Evolutionary conservation across 768 basidiomycete species (phyloP).

Genomic region (Tubosaeta brunneosetosa): DNA sequence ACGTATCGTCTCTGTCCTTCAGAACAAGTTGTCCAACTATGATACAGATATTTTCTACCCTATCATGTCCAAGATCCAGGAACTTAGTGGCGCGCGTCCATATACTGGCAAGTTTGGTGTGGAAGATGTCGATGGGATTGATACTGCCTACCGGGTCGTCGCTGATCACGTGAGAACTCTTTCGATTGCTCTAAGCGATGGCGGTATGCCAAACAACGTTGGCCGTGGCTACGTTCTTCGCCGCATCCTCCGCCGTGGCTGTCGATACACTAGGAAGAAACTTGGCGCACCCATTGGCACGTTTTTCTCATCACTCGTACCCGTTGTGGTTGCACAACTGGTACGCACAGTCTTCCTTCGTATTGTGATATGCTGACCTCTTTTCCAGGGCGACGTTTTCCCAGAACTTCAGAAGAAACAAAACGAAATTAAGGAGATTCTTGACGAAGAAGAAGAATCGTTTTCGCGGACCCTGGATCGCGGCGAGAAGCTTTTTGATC

Average conservation of each 20-base stretch:
- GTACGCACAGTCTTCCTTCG: slow-evolving; percentile 37
- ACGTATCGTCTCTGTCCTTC: slow-evolving; percentile 89
- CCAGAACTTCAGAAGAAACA: slow-evolving; percentile 86
- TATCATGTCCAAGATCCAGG: slow-evolving; percentile 81
- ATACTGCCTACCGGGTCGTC: slow-evolving; percentile 95
- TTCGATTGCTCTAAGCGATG: slow-evolving; percentile 93
- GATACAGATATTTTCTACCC: slow-evolving; percentile 95
- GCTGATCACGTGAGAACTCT: slow-evolving; percentile 96
- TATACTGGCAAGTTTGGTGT: slow-evolving; percentile 90
- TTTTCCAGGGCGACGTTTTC: slow-evolving; percentile 71
- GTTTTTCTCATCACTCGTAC: slow-evolving; percentile 92
- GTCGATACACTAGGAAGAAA: slow-evolving; percentile 95
- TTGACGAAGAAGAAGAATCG: slow-evolving; percentile 96
- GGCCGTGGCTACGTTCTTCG: slow-evolving; percentile 97
- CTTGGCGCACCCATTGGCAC: slow-evolving; percentile 87
- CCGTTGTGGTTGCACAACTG: slow-evolving; percentile 85
- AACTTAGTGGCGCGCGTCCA: slow-evolving; percentile 81
- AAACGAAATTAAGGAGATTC: slow-evolving; percentile 86
- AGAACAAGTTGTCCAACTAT: slow-evolving; percentile 91
- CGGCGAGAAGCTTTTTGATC: slow-evolving; percentile 92
- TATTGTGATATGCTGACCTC: slow-evolving; percentile 6
- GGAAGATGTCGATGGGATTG: slow-evolving; percentile 94
- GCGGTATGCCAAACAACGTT: slow-evolving; percentile 93
- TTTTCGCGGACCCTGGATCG: slow-evolving; percentile 97
- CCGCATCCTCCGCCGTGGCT: slow-evolving; percentile 87